Conservation (phyloP, 208 protist species). For the Wallacemonas collosoma region DNA sequence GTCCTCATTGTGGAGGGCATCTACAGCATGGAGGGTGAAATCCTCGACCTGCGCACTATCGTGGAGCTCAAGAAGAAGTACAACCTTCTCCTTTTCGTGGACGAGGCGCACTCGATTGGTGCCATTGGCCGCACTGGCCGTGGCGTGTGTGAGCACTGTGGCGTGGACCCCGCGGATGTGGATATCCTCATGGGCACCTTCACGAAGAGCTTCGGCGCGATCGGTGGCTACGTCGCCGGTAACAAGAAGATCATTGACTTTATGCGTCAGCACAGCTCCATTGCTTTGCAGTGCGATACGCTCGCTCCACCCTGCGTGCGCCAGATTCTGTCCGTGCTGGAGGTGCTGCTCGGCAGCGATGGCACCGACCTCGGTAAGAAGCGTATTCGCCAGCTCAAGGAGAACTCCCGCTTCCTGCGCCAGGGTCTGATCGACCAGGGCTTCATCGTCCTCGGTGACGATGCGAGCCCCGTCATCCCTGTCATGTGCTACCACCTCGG, state of each 20-base stretch:
- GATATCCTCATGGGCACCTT: slow-evolving; percentile 97
- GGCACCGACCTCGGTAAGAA: slow-evolving; percentile 86
- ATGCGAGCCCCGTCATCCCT: slow-evolving; percentile 96
- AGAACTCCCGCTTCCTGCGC: slow-evolving; percentile 89
- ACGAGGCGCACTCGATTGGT: slow-evolving; percentile 99
- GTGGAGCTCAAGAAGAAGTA: slow-evolving; percentile 97
- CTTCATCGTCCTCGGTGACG: slow-evolving; percentile 82
- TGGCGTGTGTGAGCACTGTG: slow-evolving; percentile 94
- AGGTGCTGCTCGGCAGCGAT: slow-evolving; percentile 90
- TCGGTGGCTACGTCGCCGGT: slow-evolving; percentile 96
- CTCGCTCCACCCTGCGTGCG: slow-evolving; percentile 90
- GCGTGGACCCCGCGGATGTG: slow-evolving; percentile 86
- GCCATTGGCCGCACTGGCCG: slow-evolving; percentile 94
- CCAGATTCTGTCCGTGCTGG: slow-evolving; percentile 89
- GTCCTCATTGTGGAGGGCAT: slow-evolving; percentile 97
- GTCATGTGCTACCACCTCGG: slow-evolving; percentile 95
- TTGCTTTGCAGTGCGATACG: slow-evolving; percentile 69
- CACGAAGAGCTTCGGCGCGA: slow-evolving; percentile 96
- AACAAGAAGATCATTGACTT: slow-evolving; percentile 78
- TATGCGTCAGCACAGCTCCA: slow-evolving; percentile 67
- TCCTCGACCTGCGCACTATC: slow-evolving; percentile 94
- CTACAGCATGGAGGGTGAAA: slow-evolving; percentile 99
- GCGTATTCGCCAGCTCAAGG: slow-evolving; percentile 76
- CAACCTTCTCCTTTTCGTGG: slow-evolving; percentile 96
- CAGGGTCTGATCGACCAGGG: slow-evolving; percentile 78